These are phyloP conservation scores for Paragyromitra xinjiangensis DNA, from an alignment of 495 filamentous ascomycete species.

Conservation along the genomic window DNA sequence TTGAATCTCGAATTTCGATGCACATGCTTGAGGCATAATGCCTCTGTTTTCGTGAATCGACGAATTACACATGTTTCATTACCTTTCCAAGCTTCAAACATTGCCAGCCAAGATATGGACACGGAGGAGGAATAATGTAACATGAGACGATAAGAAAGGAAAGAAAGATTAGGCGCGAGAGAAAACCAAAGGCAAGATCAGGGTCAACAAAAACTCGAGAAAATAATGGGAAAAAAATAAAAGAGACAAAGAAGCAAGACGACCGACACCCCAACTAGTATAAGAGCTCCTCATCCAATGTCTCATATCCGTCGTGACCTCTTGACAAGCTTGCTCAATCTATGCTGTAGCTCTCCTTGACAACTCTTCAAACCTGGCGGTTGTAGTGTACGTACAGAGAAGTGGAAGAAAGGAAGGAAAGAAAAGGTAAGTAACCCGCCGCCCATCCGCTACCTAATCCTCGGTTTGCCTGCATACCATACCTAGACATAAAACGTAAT, in stretches of 20 bases:
- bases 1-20: not conserved
- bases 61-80: constrained; percentile 31
- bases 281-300: constrained; percentile 55
- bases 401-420: constrained; percentile 55
- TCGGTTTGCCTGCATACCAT: constrained; percentile 57
- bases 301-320: constrained; percentile 59
- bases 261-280: constrained; percentile 54
- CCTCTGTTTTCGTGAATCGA: not conserved
- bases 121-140: constrained; percentile 32
- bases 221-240: constrained; percentile 37
- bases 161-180: constrained; percentile 46
- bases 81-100: constrained; percentile 40
- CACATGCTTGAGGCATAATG: constrained; percentile 2
- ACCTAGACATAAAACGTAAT: constrained; percentile 58
- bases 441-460: constrained; percentile 29
- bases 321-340: constrained; percentile 53
- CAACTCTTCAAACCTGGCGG: constrained; percentile 56
- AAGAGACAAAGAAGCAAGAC: constrained; percentile 58
- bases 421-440: constrained; percentile 55
- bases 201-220: constrained; percentile 29
- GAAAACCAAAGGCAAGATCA: constrained; percentile 38
- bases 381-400: constrained; percentile 55
- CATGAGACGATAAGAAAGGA: constrained; percentile 25
- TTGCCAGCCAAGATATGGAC: constrained; percentile 34
- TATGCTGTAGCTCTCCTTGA: constrained; percentile 58